Percentiles rank a stretch among this genome's conserved stretches.
Evolutionary conservation across 2,329 filamentous ascomycete genomes (phyloP).

Genomic region (Pleochaeta shiraiana): DNA sequence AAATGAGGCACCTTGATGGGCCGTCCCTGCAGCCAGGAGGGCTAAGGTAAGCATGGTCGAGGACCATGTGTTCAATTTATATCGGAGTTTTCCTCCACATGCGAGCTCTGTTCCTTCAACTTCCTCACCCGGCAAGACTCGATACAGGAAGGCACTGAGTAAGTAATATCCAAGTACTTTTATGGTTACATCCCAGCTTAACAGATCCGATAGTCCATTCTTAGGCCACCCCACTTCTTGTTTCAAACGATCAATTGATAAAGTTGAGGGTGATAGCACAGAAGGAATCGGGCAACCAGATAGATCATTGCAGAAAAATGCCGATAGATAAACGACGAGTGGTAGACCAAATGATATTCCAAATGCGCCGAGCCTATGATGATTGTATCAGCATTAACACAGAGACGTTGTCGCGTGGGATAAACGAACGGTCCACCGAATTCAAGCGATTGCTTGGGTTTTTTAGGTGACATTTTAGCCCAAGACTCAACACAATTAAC

Average conservation of each 20-base stretch:
- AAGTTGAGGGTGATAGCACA: slow-evolving; percentile 45
- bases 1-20: slow-evolving; percentile 59
- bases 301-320: slow-evolving; percentile 80
- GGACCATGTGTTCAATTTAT: slow-evolving; percentile 59
- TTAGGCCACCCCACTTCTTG: slow-evolving; percentile 61
- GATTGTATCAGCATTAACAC: not conserved
- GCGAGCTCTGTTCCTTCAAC: slow-evolving; percentile 47
- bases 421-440: slow-evolving; percentile 18
- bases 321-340: slow-evolving; percentile 52
- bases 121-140: slow-evolving; percentile 52
- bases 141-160: slow-evolving; percentile 51
- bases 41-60: slow-evolving; percentile 54
- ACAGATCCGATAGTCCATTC: slow-evolving; percentile 45
- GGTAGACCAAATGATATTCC: slow-evolving; percentile 65
- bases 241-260: slow-evolving; percentile 54
- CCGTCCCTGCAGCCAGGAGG: slow-evolving; percentile 52
- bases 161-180: slow-evolving; percentile 59
- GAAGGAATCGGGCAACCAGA: slow-evolving; percentile 78
- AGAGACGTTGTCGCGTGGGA: not conserved
- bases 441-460: slow-evolving; percentile 17
- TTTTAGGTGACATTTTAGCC: slow-evolving; percentile 14
- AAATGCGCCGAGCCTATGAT: slow-evolving; percentile 46
- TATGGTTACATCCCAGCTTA: slow-evolving; percentile 44
- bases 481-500: no score
- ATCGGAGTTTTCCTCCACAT: slow-evolving; percentile 54